A percentile compares a stretch with the other conserved stretches of the same genome.
Conservation (phyloP, 192 early-diverging fungal species). For the Borealophlyctis nickersoniae region DNA sequence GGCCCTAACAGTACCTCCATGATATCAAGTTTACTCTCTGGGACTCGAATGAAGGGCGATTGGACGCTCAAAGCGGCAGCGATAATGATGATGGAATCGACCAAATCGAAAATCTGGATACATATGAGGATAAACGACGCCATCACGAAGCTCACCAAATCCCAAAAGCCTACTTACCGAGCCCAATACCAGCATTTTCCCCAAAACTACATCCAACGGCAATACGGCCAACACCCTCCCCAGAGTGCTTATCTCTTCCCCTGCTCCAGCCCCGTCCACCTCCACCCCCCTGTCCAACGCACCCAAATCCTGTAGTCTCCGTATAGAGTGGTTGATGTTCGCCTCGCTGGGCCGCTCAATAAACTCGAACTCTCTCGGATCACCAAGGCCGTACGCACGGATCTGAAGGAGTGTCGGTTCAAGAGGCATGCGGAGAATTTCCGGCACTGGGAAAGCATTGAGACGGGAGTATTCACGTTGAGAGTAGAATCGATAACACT, state of each 20-base stretch:
- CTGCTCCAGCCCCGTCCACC: neutral
- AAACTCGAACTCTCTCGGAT: constrained; percentile 62
- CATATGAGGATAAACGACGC: neutral
- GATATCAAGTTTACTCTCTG: constrained; percentile 48
- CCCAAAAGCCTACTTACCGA: constrained; percentile 18
- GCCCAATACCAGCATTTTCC: constrained; percentile 65
- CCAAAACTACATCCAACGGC: constrained; percentile 62
- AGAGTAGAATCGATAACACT: constrained; percentile 64
- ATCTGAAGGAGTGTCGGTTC: constrained; percentile 59
- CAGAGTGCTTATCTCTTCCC: constrained; percentile 45
- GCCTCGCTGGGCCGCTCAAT: constrained; percentile 51
- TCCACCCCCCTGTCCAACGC: constrained; percentile 36
- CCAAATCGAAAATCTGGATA: constrained; percentile 43
- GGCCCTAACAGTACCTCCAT: too few relatives aligned
- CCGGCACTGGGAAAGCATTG: constrained; percentile 65
- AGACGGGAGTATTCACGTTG: constrained; percentile 56
- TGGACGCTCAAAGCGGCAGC: constrained; percentile 67
- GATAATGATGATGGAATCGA: constrained; percentile 54
- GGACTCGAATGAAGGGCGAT: constrained; percentile 54
- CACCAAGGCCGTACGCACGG: constrained; percentile 58
- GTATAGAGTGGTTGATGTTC: constrained; percentile 42
- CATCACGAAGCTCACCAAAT: neutral
- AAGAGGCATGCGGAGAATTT: constrained; percentile 61
- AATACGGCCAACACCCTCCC: constrained; percentile 53
- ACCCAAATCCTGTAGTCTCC: constrained; percentile 44